Evolutionary conservation across 768 basidiomycete genomes (phyloP).

Genomic region (Pleurotus ostreatus): DNA sequence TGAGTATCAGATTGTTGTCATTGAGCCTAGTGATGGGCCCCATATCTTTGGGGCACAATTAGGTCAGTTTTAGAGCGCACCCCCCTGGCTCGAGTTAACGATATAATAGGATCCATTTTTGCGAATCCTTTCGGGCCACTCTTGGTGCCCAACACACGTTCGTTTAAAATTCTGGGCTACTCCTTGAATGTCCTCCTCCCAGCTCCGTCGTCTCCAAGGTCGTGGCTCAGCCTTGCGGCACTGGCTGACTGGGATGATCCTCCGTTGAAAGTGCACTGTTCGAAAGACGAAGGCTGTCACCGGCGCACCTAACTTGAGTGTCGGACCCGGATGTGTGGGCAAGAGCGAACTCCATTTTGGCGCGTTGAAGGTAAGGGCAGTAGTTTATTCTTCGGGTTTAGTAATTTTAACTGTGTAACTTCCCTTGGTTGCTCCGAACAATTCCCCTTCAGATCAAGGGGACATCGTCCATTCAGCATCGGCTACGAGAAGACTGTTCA

Average conservation of each 20-base stretch:
- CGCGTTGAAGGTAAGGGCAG: constrained; percentile 44
- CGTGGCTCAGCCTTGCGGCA: constrained; percentile 62
- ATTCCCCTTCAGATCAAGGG: constrained; percentile 40
- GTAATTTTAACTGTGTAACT: constrained; percentile 29
- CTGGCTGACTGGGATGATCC: constrained; percentile 50
- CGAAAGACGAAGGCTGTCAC: constrained; percentile 42
- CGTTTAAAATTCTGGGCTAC: constrained; percentile 55
- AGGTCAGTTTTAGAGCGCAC: constrained; percentile 28
- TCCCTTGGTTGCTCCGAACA: constrained; percentile 44
- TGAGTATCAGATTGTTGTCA: constrained; percentile 62
- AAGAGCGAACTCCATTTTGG: constrained; percentile 63
- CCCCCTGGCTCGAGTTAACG: not conserved
- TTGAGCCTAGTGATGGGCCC: constrained; percentile 56
- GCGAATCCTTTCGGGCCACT: constrained; percentile 43
- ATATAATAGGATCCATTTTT: constrained; percentile 48
- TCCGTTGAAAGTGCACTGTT: constrained; percentile 51
- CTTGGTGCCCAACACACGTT: constrained; percentile 38
- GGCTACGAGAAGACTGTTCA: constrained; percentile 17
- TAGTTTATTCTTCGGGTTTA: not conserved
- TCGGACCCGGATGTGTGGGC: constrained; percentile 35
- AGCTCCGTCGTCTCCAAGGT: constrained; percentile 34
- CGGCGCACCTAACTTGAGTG: constrained; percentile 34
- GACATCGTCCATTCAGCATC: constrained; percentile 52
- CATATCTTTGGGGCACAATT: constrained; percentile 60
- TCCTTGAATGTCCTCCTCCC: constrained; percentile 46